A percentile compares a stretch with the other conserved stretches of the same genome.
phyloP scores from a whole-genome alignment of 768 basidiomycete species.

The Gyrodon lividus region DNA sequence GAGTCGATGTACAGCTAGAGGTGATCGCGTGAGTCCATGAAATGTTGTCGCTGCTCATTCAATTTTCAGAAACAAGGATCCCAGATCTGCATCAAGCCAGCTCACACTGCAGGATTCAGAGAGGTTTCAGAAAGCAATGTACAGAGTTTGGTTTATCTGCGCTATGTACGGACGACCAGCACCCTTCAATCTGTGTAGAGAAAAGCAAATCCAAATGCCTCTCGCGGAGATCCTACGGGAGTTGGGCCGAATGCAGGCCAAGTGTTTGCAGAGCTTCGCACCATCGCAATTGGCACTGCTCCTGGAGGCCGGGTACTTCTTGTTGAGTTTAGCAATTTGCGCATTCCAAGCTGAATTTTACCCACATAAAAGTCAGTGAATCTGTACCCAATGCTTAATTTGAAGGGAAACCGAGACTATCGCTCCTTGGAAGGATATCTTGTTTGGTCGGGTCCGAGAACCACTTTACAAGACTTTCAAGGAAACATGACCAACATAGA shows the following conservation, averaged over 20 bases:
- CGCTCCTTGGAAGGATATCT: conserved; percentile 10
- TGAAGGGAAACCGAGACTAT: neutral
- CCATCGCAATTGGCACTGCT: neutral
- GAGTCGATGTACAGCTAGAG: conserved; percentile 22
- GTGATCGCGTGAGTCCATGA: conserved; percentile 4
- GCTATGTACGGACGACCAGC: conserved; percentile 13
- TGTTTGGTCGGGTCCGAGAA: conserved; percentile 11
- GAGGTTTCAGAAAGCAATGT: conserved; percentile 30
- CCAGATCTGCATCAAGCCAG: conserved; percentile 27
- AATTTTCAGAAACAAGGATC: conserved; percentile 37
- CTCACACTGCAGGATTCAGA: conserved; percentile 32
- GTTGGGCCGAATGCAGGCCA: conserved; percentile 1
- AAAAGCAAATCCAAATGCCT: conserved; percentile 13
- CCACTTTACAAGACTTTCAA: conserved; percentile 11
- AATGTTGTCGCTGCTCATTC: conserved; percentile 5
- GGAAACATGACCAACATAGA: conserved; percentile 7
- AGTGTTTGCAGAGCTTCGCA: conserved; percentile 9
- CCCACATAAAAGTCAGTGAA: conserved; percentile 7
- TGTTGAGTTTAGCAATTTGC: conserved; percentile 11
- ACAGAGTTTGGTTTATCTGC: conserved; percentile 27
- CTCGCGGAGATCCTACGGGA: neutral
- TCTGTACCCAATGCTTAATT: neutral
- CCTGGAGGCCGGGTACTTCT: conserved; percentile 9
- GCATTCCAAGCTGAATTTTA: conserved; percentile 6
- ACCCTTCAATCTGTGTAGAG: conserved; percentile 7